Percentiles rank a stretch among this genome's conserved stretches.
These are phyloP conservation scores for Zygosaccharomyces sapae DNA, from an alignment of 1,139 yeast genomes.

Conservation along the genomic window DNA sequence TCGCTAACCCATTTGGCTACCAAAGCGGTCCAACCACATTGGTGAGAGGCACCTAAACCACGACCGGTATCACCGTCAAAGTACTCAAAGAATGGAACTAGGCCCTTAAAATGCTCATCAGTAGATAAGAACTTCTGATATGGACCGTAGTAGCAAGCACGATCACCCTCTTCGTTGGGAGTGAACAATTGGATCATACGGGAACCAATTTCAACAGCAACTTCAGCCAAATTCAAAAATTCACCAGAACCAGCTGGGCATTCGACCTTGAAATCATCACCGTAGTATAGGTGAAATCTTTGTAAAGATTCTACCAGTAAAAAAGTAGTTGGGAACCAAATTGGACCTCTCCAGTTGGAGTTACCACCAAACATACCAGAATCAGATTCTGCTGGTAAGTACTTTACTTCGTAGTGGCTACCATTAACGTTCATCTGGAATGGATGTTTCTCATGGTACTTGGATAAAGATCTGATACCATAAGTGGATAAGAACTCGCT, in stretches of 20 bases:
- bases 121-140: conserved; percentile 52
- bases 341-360: conserved; percentile 98
- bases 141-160: conserved; percentile 75
- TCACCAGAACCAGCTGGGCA: conserved; percentile 89
- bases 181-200: conserved; percentile 77
- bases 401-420: conserved; percentile 64
- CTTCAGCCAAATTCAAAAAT: conserved; percentile 77
- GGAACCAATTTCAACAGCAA: conserved; percentile 88
- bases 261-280: conserved; percentile 79
- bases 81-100: conserved; percentile 79
- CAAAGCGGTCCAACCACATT: conserved; percentile 95
- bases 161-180: conserved; percentile 62
- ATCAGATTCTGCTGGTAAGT: conserved; percentile 90
- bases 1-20: conserved; percentile 94
- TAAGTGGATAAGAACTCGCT: conserved; percentile 80
- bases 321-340: conserved; percentile 95
- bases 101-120: conserved; percentile 73
- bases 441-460: conserved; percentile 82
- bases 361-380: conserved; percentile 97
- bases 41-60: conserved; percentile 93
- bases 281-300: conserved; percentile 85
- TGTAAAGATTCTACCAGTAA: conserved; percentile 83
- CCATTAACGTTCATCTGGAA: conserved; percentile 85
- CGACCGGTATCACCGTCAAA: conserved; percentile 96
- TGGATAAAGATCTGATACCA: conserved; percentile 88